phyloP scores from a whole-genome alignment of 1,139 yeast species.

The Candida labiduridarum region DNA sequence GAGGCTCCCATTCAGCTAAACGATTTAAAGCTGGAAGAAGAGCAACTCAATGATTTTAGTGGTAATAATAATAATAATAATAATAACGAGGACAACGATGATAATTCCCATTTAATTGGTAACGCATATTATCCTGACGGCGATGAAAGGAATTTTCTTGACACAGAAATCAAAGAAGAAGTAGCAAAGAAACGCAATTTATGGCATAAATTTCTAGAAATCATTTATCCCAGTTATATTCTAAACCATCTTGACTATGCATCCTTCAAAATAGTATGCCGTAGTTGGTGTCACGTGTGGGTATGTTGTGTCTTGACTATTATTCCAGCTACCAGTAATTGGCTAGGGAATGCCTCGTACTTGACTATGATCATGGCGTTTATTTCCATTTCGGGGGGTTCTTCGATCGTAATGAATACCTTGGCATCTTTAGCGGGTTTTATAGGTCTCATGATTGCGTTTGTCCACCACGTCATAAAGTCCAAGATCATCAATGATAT shows the following conservation, averaged over 20 bases:
- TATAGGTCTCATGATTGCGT: conserved; percentile 22
- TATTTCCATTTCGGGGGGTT: conserved; percentile 32
- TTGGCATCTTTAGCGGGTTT: conserved; percentile 21
- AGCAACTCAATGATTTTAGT: not conserved
- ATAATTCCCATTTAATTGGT: not conserved
- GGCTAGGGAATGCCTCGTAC: conserved; percentile 36
- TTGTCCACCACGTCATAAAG: conserved; percentile 29
- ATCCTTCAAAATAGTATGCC: conserved; percentile 28
- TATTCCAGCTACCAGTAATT: conserved; percentile 26
- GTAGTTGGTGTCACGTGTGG: conserved; percentile 36
- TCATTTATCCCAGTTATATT: conserved; percentile 27
- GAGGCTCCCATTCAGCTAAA: not conserved
- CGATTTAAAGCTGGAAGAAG: not conserved
- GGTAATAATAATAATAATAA: too few species aligned
- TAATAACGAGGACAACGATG: not conserved
- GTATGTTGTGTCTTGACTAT: conserved; percentile 26
- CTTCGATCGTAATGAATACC: conserved; percentile 23
- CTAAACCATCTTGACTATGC: conserved; percentile 28
- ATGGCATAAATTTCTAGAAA: conserved; percentile 17
- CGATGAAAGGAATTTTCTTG: conserved; percentile 10
- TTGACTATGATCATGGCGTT: conserved; percentile 32
- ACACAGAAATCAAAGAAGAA: conserved; percentile 12
- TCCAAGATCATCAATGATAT: conserved; percentile 28
- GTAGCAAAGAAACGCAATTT: conserved; percentile 9
- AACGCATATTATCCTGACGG: conserved; percentile 16